Evolutionary conservation across 129 eudicot genomes (phyloP), one percentile per base, ranked within the genome.

Genomic region (Smallanthus sonchifolius): DNA sequence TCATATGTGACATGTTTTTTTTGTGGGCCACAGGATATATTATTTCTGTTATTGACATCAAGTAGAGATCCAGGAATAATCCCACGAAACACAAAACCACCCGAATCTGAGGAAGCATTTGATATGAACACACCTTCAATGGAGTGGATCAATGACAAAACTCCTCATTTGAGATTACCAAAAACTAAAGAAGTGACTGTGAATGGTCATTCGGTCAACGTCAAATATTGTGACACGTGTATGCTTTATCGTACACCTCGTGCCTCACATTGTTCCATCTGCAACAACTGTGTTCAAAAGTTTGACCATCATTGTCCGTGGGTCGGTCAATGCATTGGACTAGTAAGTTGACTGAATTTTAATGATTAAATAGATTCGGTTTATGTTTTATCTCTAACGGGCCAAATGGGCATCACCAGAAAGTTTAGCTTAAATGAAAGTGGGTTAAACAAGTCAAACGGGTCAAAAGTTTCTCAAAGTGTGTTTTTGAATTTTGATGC

Each of bases 241-340:
- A 65, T 95, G 86, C 87, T 95, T 7, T 95, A 91, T 81, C 94
- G 99, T 14, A 95, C 96, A 78, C 99, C 99, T 2, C 96, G 99
- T 59, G 90, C 92, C 45, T 95, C 99, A 14, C 99, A 95, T 86
- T 95, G 99, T 85, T 91, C 99, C 82, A 84, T 88, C 64, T 95
- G 99, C 88, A 91, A 95, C 87, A 95, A 95, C 70, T 91, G 99
- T 79, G 99, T 95, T 62, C 99, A 85, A 61, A 91, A 77, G 80
- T 91, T 95, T 70, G 99, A 95, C 83, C 99, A 91, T 84, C 99
- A 95, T 64, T 95, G 99, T 72, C 99, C 99, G 19, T 95, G 99
- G 99, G 97, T 95, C 30, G 99, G 99, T 62, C 99, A 95, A 63
- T 95, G 99, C 83, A 95, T 95, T 62, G 99, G 99, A 72, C 40